A percentile compares a stretch with the other conserved stretches of the same genome.
Evolutionary conservation across 2,329 filamentous ascomycete genomes (phyloP).

Genomic region (Septoria petroselini): DNA sequence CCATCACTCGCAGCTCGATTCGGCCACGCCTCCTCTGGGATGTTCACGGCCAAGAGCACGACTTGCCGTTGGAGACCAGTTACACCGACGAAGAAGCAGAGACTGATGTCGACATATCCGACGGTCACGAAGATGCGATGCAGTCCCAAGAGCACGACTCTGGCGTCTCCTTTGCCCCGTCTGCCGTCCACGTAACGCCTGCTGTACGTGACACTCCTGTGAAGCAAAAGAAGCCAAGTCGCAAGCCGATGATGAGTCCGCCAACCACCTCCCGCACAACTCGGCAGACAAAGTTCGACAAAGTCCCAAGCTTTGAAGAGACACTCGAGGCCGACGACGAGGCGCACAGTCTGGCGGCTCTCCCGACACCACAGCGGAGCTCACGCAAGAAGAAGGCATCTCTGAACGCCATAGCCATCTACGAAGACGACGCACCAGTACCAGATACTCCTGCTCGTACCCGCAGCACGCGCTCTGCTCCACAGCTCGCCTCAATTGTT

Average conservation of each 20-base stretch:
- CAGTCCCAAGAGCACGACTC: slow-evolving; percentile 1
- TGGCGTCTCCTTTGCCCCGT: slow-evolving; percentile 1
- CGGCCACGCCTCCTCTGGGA: slow-evolving; percentile 63
- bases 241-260: slow-evolving; percentile 20
- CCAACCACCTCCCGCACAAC: slow-evolving; percentile 20
- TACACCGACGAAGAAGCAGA: slow-evolving; percentile 59
- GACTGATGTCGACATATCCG: slow-evolving; percentile 50
- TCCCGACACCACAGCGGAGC: slow-evolving; percentile 25
- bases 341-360: background rate
- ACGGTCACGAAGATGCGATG: slow-evolving; percentile 16
- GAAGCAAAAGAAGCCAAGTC: slow-evolving; percentile 18
- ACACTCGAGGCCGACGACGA: slow-evolving; percentile 13
- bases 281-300: slow-evolving; percentile 21
- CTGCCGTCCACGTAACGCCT: slow-evolving; percentile 17
- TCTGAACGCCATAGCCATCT: slow-evolving; percentile 23
- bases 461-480: slow-evolving; percentile 31
- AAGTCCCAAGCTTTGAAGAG: slow-evolving; percentile 24
- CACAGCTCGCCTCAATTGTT: slow-evolving; percentile 39
- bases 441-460: slow-evolving; percentile 21
- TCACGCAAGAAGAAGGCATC: slow-evolving; percentile 33
- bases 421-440: slow-evolving; percentile 31
- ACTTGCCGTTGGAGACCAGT: slow-evolving; percentile 41
- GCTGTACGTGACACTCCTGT: no score
- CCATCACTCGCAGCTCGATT: slow-evolving; percentile 64
- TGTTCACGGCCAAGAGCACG: slow-evolving; percentile 41